Evolutionary conservation across 305 asterid genomes (phyloP).

Genomic region (Plantago lanceolata): DNA sequence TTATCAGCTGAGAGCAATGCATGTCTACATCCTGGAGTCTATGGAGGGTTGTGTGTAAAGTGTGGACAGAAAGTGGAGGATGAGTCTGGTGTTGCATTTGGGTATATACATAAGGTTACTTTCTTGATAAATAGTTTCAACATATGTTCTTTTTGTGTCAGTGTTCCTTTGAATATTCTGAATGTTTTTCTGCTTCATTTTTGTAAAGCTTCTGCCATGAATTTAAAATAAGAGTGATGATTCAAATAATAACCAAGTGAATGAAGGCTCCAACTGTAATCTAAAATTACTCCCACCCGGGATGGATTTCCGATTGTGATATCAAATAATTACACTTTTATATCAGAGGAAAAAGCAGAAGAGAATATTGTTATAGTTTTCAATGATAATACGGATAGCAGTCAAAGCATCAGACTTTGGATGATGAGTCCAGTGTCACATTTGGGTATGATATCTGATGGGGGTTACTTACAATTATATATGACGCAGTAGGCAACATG

Average conservation of each 20-base stretch:
- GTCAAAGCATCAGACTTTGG: no score
- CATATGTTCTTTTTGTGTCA: not conserved
- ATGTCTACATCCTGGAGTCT: slow-evolving; percentile 78
- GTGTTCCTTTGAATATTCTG: not conserved
- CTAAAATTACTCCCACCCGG: not conserved
- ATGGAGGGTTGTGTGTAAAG: slow-evolving; percentile 74
- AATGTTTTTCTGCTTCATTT: not conserved
- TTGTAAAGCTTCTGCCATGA: not conserved
- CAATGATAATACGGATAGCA: no score
- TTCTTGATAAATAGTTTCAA: slow-evolving; percentile 1
- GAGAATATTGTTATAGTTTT: not conserved
- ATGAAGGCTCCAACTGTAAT: slow-evolving; percentile 1
- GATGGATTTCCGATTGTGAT: not conserved
- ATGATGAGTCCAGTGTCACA: no score
- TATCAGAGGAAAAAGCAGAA: no score
- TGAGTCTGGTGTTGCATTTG: slow-evolving; percentile 70
- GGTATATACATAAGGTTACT: slow-evolving; percentile 50
- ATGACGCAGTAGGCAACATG: no score
- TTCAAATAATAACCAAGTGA: not conserved
- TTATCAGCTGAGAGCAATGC: slow-evolving; percentile 28
- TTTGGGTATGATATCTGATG: no score
- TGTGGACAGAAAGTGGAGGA: slow-evolving; percentile 68
- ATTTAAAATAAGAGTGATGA: not conserved
- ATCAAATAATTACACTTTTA: not conserved
- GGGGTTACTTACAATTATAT: no score